Evolutionary conservation across 345 rosid genomes (phyloP).

Genomic region (Brassica carinata): DNA sequence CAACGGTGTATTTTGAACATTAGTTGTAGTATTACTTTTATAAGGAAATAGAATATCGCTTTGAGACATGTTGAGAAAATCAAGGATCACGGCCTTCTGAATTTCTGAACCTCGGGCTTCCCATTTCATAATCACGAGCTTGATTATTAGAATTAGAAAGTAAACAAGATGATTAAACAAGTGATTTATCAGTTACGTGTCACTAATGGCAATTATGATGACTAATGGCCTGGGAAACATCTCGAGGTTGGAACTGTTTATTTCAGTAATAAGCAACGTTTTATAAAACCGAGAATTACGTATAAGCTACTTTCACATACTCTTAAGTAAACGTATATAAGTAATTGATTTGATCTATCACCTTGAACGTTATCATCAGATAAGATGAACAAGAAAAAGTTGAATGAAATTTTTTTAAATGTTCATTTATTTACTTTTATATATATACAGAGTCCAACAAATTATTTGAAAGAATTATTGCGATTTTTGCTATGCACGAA

Average conservation of each 20-base stretch:
- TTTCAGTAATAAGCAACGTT: not conserved
- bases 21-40: not conserved
- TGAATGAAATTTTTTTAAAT: not conserved
- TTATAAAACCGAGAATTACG: slow-evolving; percentile 22
- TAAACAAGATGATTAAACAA: slow-evolving; percentile 3
- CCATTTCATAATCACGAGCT: slow-evolving; percentile 33
- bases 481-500: slow-evolving; percentile 24
- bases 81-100: slow-evolving; percentile 42
- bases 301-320: not conserved
- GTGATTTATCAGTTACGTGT: slow-evolving; percentile 10
- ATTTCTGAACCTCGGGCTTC: slow-evolving; percentile 32
- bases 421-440: not conserved
- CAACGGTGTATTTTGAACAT: not conserved
- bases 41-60: not conserved
- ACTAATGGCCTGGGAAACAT: not conserved
- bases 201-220: slow-evolving; percentile 35
- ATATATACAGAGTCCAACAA: not conserved
- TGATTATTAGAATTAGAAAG: not conserved
- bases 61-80: slow-evolving; percentile 36
- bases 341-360: not conserved
- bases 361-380: not conserved
- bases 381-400: not conserved
- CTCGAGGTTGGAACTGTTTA: slow-evolving; percentile 3
- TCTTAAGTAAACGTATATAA: not conserved
- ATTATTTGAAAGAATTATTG: slow-evolving; percentile 1